Evolutionary conservation across 768 basidiomycete genomes (phyloP), one percentile per base, ranked within the genome.

Genomic region (Hypholoma sublateritium): DNA sequence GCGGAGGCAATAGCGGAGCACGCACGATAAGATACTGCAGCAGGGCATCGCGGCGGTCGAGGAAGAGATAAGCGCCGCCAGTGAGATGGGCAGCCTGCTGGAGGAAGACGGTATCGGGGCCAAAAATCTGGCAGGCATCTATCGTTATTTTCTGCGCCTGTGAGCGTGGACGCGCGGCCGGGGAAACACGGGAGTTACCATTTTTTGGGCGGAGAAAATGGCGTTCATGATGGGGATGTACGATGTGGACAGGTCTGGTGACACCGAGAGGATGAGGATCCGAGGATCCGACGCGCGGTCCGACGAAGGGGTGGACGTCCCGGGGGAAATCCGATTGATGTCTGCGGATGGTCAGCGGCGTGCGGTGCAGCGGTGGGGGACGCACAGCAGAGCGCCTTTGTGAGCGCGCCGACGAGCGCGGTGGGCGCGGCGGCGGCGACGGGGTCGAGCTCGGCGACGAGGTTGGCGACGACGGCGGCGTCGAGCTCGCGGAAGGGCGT

Each of bases 211-310:
- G 16, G 95, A 95, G 74, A 99, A 99, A 48, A 98, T 98, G 53
- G 95, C 88, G 69, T 98, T 98, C 97, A 99, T 99, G 69, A 98
- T 87, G 22, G 96, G 93, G 48, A 98, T 96, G 72, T 99, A 99
- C 9, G 95, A 93, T 7, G 87, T 81, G 8, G 91, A 88, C 25
- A 88, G 80, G 72, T 96, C 91, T 14, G 93, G 92, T 11, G 95
- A 96, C 53, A 97, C 94, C 39, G 94, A 95, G 52, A 99, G 78
- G 60, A 98, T 90, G 67, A 72, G 71, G 43, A 77, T 75, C 48
- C 72, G 69, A 53, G 74, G 74, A 64, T 77, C 62, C 65, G 69
- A 48, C 72, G 62, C 7, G 73, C 56, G 25, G 70, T 60, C 19
- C 72, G 61, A 41, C 39, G 39, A 22, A 70, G 65, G 6, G 72